Evolutionary conservation across 2,329 filamentous ascomycete genomes (phyloP).

Genomic region (Cadophora malorum): DNA sequence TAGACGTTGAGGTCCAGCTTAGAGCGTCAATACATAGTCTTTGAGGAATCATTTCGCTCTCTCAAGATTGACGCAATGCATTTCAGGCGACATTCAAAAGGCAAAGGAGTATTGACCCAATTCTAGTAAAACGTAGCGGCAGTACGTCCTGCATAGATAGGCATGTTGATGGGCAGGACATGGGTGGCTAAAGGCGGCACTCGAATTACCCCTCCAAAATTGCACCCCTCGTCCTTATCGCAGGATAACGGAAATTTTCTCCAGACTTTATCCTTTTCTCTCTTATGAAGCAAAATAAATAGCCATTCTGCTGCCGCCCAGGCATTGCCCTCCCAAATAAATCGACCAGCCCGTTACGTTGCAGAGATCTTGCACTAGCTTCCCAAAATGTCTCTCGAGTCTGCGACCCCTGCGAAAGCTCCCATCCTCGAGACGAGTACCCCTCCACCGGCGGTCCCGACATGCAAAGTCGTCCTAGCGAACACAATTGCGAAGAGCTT

Average conservation of each 20-base stretch:
- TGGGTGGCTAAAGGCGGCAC: constrained; percentile 11
- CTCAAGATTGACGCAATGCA: no score
- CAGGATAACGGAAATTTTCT: constrained; percentile 22
- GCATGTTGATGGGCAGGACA: no score
- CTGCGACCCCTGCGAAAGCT: not conserved
- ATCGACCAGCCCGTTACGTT: not conserved
- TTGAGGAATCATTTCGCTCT: no score
- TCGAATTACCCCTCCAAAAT: constrained; percentile 20
- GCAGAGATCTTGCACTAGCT: not conserved
- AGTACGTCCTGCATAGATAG: no score
- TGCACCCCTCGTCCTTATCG: constrained; percentile 23
- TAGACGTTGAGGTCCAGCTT: no score
- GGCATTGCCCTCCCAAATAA: not conserved
- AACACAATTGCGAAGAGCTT: constrained; percentile 85
- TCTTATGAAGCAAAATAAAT: not conserved
- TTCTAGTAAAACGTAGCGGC: no score
- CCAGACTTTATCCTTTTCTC: not conserved
- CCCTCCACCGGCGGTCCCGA: constrained; percentile 40
- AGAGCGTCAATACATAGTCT: no score
- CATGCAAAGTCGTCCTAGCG: constrained; percentile 93
- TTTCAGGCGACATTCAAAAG: no score
- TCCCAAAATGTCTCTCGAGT: constrained; percentile 13
- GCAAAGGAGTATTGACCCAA: no score
- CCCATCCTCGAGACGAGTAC: not conserved
- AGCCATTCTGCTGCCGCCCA: not conserved